These are phyloP conservation scores for Pestalotiopsis fici DNA, from an alignment of 2,329 filamentous ascomycete species.

Conservation along the genomic window DNA sequence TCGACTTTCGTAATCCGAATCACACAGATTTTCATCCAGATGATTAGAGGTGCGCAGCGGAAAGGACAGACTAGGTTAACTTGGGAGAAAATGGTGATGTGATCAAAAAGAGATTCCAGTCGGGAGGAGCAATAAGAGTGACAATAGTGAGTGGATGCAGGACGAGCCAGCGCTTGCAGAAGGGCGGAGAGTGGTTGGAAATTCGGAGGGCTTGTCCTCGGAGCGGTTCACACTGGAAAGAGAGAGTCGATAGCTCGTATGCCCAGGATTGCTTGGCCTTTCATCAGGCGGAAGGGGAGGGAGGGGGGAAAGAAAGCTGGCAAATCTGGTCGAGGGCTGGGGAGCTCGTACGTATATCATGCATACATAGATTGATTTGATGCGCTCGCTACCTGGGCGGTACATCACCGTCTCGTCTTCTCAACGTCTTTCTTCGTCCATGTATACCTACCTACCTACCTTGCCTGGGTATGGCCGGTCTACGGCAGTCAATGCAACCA, in stretches of 20 bases:
- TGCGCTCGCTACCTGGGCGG: background rate
- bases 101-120: background rate
- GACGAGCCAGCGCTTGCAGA: constrained; percentile 29
- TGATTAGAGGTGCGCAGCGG: constrained; percentile 2
- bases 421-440: background rate
- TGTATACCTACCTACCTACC: background rate
- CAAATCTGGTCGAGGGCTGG: constrained; percentile 22
- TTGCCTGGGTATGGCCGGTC: background rate
- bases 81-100: constrained; percentile 1
- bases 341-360: constrained; percentile 26
- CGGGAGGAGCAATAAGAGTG: constrained; percentile 1
- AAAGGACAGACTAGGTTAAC: constrained; percentile 14
- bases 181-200: constrained; percentile 22
- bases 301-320: constrained; percentile 21
- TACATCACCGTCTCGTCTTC: background rate
- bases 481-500: background rate
- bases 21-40: background rate
- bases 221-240: constrained; percentile 3
- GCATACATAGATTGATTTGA: constrained; percentile 12
- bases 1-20: constrained; percentile 2
- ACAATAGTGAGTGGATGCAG: constrained; percentile 24
- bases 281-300: constrained; percentile 18
- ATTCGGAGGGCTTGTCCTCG: background rate
- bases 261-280: constrained; percentile 18
- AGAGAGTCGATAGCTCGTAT: constrained; percentile 7